Percentiles rank a stretch among this genome's conserved stretches.
Conservation (phyloP, 2,329 filamentous ascomycete genomes). For the Calonectria ilicicola region DNA sequence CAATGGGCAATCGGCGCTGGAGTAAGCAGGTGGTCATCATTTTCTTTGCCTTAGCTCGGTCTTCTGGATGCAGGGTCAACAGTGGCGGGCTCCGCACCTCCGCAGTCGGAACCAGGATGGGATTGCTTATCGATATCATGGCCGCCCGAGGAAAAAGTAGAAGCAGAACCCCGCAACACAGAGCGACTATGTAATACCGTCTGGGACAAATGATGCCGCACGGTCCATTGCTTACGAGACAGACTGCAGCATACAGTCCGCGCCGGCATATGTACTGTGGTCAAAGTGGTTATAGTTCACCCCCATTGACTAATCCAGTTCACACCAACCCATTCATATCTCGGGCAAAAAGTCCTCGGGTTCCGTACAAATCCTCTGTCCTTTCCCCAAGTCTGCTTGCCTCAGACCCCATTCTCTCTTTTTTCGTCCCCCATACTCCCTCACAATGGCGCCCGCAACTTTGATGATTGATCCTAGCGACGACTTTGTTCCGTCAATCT, state of each 20-base stretch:
- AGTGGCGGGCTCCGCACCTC: constrained; percentile 41
- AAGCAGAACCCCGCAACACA: constrained; percentile 43
- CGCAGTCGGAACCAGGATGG: constrained; percentile 42
- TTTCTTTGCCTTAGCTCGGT: constrained; percentile 12
- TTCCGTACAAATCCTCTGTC: constrained; percentile 34
- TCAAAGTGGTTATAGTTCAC: constrained; percentile 26
- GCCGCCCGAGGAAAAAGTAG: constrained; percentile 42
- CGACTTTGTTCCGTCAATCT: constrained; percentile 58
- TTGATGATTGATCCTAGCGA: constrained; percentile 67
- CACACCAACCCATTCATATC: constrained; percentile 31
- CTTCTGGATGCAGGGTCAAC: constrained; percentile 29
- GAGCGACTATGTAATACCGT: constrained; percentile 39
- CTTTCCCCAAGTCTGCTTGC: constrained; percentile 14
- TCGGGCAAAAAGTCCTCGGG: constrained; percentile 39
- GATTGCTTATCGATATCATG: constrained; percentile 32
- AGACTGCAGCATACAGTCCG: constrained; percentile 31
- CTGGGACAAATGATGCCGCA: constrained; percentile 18
- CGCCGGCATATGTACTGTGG: not conserved
- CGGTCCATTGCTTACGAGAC: constrained; percentile 16
- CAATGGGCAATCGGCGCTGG: constrained; percentile 28
- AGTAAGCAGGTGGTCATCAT: constrained; percentile 32
- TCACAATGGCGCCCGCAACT: constrained; percentile 63
- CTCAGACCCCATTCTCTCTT: constrained; percentile 3
- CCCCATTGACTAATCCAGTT: constrained; percentile 44
- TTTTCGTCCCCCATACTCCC: not conserved